Evolutionary conservation across 2,329 filamentous ascomycete genomes (phyloP), one percentile per base, ranked within the genome.

Genomic region (Peltaster fructicola): DNA sequence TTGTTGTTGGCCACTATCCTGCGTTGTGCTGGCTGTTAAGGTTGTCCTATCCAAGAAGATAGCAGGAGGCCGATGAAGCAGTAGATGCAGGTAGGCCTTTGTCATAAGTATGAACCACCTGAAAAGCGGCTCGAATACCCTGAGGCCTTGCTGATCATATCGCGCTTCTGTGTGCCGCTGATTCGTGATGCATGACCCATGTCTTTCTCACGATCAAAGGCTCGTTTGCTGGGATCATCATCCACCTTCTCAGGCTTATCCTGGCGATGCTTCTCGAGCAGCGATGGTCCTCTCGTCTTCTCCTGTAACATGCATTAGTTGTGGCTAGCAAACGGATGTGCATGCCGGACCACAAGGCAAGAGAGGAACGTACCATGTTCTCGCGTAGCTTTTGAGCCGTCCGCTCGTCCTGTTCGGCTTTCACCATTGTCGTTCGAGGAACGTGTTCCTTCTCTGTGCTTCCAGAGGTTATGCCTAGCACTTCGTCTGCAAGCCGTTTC

Each of bases 151-250:
- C 68, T 75, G 31, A 93, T 49, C 57, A 95, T 57, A 38, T 93
- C 77, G 40, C 68, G 68, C 38, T 74, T 68, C 56, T 92, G 73
- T 17, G 72, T 63, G 6, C 23, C 20, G 14, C 71, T 75, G 26
- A 93, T 69, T 41, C 68, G 70, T 10, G 69, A 68, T 6, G 74
- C 73, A 3, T 79, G 55, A 18, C 69, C 75, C 69, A 95, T 92
- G 49, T 95, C 88, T 56, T 93, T 95, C 50, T 93, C 80, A 34
- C 72, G 65, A 53, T 93, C 81, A 52, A 95, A 95, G 0, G 69
- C 75, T 32, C 85, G 63, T 51, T 77, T 75, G 50, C 81, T 92
- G 1, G 88, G 85, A 46, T 95, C 84, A 51, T 93, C 85, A 23
- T 59, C 56, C 12, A 88, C 79, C 34, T 80, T 69, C 33, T 73